Evolutionary conservation across 371 early-diverging fungal species (phyloP).

Genomic region (Globomyces sp.): DNA sequence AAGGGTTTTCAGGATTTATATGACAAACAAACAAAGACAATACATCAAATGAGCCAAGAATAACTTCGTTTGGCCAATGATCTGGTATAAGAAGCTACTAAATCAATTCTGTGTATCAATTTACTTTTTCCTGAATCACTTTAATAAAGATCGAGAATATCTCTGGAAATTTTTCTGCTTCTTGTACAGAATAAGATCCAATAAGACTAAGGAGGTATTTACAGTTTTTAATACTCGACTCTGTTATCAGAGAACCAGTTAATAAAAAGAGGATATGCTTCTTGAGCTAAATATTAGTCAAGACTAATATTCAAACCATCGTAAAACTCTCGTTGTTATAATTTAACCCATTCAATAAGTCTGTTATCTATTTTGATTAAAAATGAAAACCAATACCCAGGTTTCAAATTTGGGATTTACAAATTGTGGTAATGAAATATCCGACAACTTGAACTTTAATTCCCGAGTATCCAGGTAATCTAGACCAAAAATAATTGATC

Average conservation of each 20-base stretch:
- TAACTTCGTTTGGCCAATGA: conserved; percentile 62
- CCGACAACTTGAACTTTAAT: too few species aligned
- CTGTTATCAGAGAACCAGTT: conserved; percentile 63
- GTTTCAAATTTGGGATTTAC: too few species aligned
- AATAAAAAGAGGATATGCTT: conserved; percentile 68
- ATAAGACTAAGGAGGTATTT: conserved; percentile 68
- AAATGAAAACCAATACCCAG: too few species aligned
- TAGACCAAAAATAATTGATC: conserved; percentile 68
- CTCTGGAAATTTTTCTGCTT: conserved; percentile 72
- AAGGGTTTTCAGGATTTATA: conserved; percentile 65
- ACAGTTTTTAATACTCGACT: conserved; percentile 65
- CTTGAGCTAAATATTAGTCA: conserved; percentile 50
- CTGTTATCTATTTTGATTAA: too few species aligned
- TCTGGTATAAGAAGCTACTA: not conserved
- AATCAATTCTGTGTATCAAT: conserved; percentile 40
- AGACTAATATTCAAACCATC: not conserved
- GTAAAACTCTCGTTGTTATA: too few species aligned
- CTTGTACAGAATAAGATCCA: conserved; percentile 72
- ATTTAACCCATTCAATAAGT: too few species aligned
- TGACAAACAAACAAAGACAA: conserved; percentile 64
- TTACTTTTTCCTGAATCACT: conserved; percentile 64
- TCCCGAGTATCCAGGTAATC: not conserved
- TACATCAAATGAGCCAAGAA: conserved; percentile 67
- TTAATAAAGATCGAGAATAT: conserved; percentile 68
- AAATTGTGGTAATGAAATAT: too few species aligned